phyloP scores from a whole-genome alignment of 441 rosid species.

The Pelargonium myrrhifolium region DNA sequence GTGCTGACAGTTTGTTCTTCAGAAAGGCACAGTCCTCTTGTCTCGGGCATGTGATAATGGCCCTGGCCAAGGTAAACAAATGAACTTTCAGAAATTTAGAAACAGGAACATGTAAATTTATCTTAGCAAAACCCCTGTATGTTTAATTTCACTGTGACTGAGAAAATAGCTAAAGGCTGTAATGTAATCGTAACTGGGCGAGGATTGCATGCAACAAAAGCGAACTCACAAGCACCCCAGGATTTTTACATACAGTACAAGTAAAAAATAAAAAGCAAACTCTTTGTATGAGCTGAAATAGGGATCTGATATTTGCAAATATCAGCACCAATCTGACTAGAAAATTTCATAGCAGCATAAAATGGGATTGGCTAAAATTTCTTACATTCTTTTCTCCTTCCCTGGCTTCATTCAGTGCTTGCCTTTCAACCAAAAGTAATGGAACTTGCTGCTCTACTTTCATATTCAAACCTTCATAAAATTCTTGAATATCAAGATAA shows the following conservation, averaged over 20 bases:
- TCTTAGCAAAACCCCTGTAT: neutral
- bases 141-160: no score
- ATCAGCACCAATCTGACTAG: no score
- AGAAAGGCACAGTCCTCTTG: slow-evolving; percentile 95
- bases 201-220: no score
- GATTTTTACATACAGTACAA: no score
- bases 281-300: no score
- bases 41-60: slow-evolving; percentile 93
- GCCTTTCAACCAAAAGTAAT: slow-evolving; percentile 84
- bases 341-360: no score
- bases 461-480: slow-evolving; percentile 89
- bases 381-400: slow-evolving; percentile 88
- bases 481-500: slow-evolving; percentile 72
- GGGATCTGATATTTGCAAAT: no score
- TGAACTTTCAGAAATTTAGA: neutral
- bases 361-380: neutral
- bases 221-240: no score
- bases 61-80: slow-evolving; percentile 44
- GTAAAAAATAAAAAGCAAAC: no score
- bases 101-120: neutral
- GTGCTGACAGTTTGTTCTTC: slow-evolving; percentile 90
- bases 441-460: slow-evolving; percentile 82
- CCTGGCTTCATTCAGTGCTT: slow-evolving; percentile 89
- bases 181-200: no score
- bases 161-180: no score